Evolutionary conservation across 345 rosid species (phyloP).

Genomic region (Aquilaria yunnanensis): DNA sequence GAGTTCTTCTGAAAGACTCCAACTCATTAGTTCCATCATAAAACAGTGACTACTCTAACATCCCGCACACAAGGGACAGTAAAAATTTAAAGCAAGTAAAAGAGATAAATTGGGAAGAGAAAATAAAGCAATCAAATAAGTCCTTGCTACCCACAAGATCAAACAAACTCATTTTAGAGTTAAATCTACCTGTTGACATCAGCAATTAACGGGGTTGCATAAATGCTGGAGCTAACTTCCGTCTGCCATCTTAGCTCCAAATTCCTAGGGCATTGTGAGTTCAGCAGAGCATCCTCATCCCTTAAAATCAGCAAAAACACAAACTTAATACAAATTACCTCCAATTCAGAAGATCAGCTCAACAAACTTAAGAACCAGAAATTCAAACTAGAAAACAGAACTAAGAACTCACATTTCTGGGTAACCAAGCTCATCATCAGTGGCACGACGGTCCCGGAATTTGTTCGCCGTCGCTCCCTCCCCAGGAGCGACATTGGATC

Average conservation of each 20-base stretch:
- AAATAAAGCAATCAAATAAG: neutral
- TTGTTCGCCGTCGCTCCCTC: conserved; percentile 46
- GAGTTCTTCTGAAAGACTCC: neutral
- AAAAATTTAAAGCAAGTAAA: neutral
- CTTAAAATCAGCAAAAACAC: conserved; percentile 30
- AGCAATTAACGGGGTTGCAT: conserved; percentile 89
- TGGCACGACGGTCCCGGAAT: conserved; percentile 76
- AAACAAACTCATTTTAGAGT: neutral
- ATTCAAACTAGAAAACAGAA: neutral
- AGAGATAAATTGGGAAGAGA: conserved; percentile 2
- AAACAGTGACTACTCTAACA: too few species aligned
- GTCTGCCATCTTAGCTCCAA: conserved; percentile 99
- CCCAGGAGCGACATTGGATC: conserved; percentile 23
- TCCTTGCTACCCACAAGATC: too few species aligned
- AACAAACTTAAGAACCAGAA: neutral
- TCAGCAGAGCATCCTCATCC: conserved; percentile 86
- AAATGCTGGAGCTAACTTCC: conserved; percentile 95
- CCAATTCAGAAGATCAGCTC: neutral
- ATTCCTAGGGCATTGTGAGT: conserved; percentile 83
- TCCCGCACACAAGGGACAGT: too few species aligned
- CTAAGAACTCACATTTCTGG: conserved; percentile 50
- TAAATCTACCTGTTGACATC: conserved; percentile 74
- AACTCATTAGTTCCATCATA: too few species aligned
- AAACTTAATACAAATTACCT: conserved; percentile 2
- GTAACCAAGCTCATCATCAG: conserved; percentile 70